Conservation (phyloP, 2,329 filamentous ascomycete species). For the Paecilomyces formosus region DNA sequence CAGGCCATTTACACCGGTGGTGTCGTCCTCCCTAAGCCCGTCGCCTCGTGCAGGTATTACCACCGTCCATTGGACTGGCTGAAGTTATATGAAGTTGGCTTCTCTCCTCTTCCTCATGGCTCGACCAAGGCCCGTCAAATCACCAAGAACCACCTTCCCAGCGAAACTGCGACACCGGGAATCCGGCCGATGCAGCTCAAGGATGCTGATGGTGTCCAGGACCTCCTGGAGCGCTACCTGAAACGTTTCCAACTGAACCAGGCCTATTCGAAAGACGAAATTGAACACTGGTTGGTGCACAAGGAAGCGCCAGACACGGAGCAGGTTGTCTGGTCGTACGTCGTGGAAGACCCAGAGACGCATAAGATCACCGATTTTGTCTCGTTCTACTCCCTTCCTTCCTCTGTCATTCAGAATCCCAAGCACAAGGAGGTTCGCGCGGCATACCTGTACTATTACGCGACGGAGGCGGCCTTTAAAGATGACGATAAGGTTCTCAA, state of each 20-base stretch:
- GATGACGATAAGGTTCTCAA: constrained; percentile 55
- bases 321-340: constrained; percentile 88
- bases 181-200: constrained; percentile 71
- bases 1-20: constrained; percentile 96
- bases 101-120: constrained; percentile 75
- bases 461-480: constrained; percentile 67
- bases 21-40: constrained; percentile 79
- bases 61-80: constrained; percentile 92
- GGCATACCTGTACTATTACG: constrained; percentile 97
- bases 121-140: constrained; percentile 84
- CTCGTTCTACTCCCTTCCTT: constrained; percentile 93
- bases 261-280: constrained; percentile 69
- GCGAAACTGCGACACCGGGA: constrained; percentile 63
- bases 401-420: constrained; percentile 75
- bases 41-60: constrained; percentile 91
- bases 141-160: constrained; percentile 75
- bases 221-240: constrained; percentile 70
- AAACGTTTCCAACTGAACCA: constrained; percentile 77
- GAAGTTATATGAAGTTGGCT: constrained; percentile 90
- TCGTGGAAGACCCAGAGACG: constrained; percentile 66
- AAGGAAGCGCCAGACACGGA: constrained; percentile 58
- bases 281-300: constrained; percentile 80
- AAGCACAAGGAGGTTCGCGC: constrained; percentile 76
- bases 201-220: constrained; percentile 69
- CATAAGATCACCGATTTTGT: constrained; percentile 92